These are phyloP conservation scores for Monilinia aucupariae DNA, from an alignment of 2,329 filamentous ascomycete genomes.

Conservation along the genomic window DNA sequence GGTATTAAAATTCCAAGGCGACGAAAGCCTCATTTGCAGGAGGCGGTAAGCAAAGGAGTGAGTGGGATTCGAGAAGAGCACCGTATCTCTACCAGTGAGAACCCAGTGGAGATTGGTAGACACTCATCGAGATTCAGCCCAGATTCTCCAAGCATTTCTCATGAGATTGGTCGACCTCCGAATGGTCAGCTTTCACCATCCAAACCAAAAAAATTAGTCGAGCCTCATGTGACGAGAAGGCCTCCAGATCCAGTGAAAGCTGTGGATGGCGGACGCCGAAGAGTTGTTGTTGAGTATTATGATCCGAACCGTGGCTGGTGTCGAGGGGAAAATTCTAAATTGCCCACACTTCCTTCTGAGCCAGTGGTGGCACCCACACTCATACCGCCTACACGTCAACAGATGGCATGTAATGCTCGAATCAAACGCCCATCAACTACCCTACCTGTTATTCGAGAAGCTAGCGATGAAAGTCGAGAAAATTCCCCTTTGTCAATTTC, in stretches of 20 bases:
- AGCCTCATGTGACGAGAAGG: neutral
- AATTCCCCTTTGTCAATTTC: neutral
- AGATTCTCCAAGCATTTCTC: neutral
- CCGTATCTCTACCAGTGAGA: neutral
- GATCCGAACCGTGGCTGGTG: slow-evolving; percentile 21
- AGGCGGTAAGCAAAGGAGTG: neutral
- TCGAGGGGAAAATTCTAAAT: slow-evolving; percentile 11
- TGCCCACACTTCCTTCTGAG: neutral
- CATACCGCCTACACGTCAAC: slow-evolving; percentile 21
- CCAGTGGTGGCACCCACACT: neutral
- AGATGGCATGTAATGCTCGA: slow-evolving; percentile 27
- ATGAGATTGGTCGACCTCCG: neutral
- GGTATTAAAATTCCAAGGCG: slow-evolving; percentile 21
- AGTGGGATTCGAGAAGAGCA: neutral
- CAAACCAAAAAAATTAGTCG: neutral
- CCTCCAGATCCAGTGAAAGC: too few species aligned
- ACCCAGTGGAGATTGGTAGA: neutral
- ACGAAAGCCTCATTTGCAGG: neutral
- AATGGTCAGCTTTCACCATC: neutral
- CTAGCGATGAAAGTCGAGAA: neutral
- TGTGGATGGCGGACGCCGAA: neutral
- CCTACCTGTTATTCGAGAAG: slow-evolving; percentile 18
- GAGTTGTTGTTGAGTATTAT: slow-evolving; percentile 20
- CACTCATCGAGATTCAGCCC: neutral
- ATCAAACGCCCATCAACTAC: slow-evolving; percentile 28